These are phyloP conservation scores for Hemisphaericaspora xylofermentans DNA, from an alignment of 1,139 yeast species.

Conservation along the genomic window DNA sequence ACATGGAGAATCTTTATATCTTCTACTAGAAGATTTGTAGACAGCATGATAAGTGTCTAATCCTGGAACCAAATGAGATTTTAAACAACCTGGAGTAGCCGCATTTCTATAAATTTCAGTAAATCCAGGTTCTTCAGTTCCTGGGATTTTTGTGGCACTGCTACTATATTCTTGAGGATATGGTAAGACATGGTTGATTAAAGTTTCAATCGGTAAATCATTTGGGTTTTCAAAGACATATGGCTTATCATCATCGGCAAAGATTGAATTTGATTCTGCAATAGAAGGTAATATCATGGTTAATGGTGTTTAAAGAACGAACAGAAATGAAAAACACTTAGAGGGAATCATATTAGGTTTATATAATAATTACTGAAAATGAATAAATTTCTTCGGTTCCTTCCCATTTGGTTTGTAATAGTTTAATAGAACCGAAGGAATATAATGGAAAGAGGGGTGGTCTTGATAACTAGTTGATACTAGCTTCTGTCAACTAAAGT, in stretches of 20 bases:
- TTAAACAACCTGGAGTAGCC: slow-evolving; percentile 21
- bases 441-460: neutral
- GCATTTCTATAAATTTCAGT: slow-evolving; percentile 37
- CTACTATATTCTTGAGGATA: slow-evolving; percentile 17
- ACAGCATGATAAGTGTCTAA: slow-evolving; percentile 30
- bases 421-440: too few species aligned
- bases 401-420: too few species aligned
- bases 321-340: neutral
- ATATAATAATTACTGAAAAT: neutral
- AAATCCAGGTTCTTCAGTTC: slow-evolving; percentile 29
- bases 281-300: slow-evolving; percentile 12
- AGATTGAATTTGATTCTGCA: slow-evolving; percentile 10
- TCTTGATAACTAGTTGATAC: neutral
- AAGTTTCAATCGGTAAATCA: slow-evolving; percentile 15
- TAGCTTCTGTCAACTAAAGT: too few species aligned
- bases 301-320: neutral
- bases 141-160: slow-evolving; percentile 28
- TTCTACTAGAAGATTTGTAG: slow-evolving; percentile 23
- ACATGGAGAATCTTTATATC: slow-evolving; percentile 25
- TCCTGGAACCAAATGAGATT: slow-evolving; percentile 22
- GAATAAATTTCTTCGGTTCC: too few species aligned
- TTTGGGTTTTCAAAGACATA: slow-evolving; percentile 20
- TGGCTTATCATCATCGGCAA: slow-evolving; percentile 12
- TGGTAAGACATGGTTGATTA: slow-evolving; percentile 26
- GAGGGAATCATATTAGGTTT: neutral